Percentiles rank a stretch among this genome's conserved stretches.
Evolutionary conservation across 2,329 filamentous ascomycete genomes (phyloP).

Genomic region (Exophiala sp.): DNA sequence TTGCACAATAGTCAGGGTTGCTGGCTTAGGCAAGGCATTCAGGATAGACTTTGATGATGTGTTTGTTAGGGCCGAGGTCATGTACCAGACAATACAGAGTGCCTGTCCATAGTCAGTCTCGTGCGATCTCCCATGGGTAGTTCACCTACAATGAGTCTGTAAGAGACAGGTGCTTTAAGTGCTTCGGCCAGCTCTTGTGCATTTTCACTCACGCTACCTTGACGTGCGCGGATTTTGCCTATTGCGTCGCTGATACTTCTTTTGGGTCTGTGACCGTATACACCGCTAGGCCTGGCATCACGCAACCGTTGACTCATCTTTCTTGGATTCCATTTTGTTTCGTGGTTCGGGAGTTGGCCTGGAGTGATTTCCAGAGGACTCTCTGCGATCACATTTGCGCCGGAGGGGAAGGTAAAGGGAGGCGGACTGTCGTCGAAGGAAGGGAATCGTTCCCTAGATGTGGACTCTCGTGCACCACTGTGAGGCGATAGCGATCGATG

Average conservation of each 20-base stretch:
- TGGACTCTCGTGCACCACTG: conserved; percentile 28
- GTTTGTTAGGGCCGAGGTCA: conserved; percentile 91
- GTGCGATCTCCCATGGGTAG: neutral
- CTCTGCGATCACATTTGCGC: conserved; percentile 18
- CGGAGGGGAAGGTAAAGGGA: conserved; percentile 29
- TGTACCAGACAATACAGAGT: conserved; percentile 89
- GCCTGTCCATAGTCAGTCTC: conserved; percentile 51
- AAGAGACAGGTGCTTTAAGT: conserved; percentile 83
- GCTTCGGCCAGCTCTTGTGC: conserved; percentile 91
- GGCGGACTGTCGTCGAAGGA: conserved; percentile 32
- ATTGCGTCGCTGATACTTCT: conserved; percentile 91
- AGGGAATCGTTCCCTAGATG: conserved; percentile 43
- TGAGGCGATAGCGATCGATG: conserved; percentile 26
- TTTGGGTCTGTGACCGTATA: conserved; percentile 61
- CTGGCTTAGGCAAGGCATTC: conserved; percentile 83
- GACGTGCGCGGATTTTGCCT: conserved; percentile 72
- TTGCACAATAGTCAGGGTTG: conserved; percentile 87
- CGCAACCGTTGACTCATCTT: conserved; percentile 46
- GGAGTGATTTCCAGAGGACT: conserved; percentile 28
- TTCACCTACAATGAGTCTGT: conserved; percentile 72
- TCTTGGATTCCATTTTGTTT: conserved; percentile 61
- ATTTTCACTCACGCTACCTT: conserved; percentile 85
- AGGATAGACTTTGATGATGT: conserved; percentile 97
- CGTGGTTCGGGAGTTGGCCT: conserved; percentile 30
- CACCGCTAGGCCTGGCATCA: conserved; percentile 14